Evolutionary conservation across 225 moss, liverwort and hornwort species (phyloP).

Genomic region (Asterella californica): DNA sequence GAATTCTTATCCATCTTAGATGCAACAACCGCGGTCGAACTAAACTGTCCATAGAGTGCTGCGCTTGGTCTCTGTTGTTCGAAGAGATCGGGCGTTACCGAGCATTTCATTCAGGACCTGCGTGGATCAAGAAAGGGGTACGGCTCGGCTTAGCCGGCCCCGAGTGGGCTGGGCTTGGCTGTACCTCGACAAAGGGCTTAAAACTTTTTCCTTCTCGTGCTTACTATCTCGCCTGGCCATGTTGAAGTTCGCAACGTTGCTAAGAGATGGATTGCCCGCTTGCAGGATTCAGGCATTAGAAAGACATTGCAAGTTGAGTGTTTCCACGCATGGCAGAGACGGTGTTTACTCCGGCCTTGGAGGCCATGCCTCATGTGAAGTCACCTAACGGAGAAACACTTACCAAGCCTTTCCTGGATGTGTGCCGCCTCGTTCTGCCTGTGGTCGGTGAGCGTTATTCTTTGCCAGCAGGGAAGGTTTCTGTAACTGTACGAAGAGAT

Average conservation of each 20-base stretch:
- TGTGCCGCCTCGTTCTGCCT: constrained; percentile 81
- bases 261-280: neutral
- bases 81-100: neutral
- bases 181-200: neutral
- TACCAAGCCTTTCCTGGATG: constrained; percentile 70
- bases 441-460: constrained; percentile 55
- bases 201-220: neutral
- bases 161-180: neutral
- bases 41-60: neutral
- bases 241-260: neutral
- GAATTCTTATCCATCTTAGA: neutral
- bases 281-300: neutral
- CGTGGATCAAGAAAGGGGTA: neutral
- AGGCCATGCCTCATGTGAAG: constrained; percentile 55
- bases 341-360: constrained; percentile 79
- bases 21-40: neutral
- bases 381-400: constrained; percentile 59
- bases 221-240: neutral
- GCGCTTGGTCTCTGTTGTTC: neutral
- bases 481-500: neutral
- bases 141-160: neutral
- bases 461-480: neutral
- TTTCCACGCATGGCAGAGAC: constrained; percentile 35
- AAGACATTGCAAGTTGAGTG: neutral
- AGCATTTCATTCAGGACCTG: neutral